Evolutionary conservation across 225 moss, liverwort and hornwort genomes (phyloP).

Genomic region (Antitrichia curtipendula): DNA sequence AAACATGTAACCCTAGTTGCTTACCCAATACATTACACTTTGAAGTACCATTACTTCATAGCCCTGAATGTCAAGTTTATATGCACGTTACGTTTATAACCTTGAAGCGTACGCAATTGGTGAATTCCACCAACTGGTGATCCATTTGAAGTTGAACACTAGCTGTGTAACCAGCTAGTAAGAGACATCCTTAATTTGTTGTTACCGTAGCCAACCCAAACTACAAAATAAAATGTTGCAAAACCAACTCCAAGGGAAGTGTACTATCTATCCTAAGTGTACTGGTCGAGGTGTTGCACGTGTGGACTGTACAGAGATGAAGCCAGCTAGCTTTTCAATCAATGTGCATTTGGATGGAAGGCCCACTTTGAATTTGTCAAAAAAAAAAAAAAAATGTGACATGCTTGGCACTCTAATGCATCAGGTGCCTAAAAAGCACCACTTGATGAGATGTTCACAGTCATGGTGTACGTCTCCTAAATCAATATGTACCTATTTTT

Average conservation of each 20-base stretch:
- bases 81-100: no score
- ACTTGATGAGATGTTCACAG: background rate
- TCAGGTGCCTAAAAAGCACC: fast-evolving
- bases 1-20: background rate
- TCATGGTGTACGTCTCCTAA: background rate
- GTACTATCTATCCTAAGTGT: no score
- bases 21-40: background rate
- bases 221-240: background rate
- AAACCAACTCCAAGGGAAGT: background rate
- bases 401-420: background rate
- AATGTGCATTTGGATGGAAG: background rate
- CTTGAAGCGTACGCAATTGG: background rate
- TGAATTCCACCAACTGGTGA: background rate
- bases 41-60: background rate
- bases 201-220: fast-evolving
- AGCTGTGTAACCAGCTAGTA: no score
- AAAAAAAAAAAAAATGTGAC: background rate
- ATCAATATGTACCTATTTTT: no score
- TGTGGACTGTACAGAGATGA: background rate
- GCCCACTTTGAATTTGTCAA: background rate
- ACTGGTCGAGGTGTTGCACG: background rate
- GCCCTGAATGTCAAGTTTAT: background rate
- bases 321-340: background rate
- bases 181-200: background rate
- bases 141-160: background rate